Conservation (phyloP, 441 rosid species). For the Populus hybrid region DNA sequence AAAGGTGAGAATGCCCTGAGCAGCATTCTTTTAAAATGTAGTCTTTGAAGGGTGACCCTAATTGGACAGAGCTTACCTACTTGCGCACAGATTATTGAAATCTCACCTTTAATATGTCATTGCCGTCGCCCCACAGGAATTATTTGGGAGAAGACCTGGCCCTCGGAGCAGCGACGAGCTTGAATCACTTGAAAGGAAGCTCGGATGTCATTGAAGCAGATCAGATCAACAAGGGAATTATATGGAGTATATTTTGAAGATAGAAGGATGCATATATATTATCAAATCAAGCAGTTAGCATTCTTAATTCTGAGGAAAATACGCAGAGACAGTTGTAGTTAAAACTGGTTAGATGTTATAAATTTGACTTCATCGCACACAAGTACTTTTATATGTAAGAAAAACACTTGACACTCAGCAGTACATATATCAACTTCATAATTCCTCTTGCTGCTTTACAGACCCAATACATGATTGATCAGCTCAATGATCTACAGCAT, state of each 20-base stretch:
- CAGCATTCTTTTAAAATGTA: no score
- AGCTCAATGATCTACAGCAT: slow-evolving; percentile 86
- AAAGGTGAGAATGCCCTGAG: slow-evolving; percentile 42
- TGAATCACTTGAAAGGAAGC: slow-evolving; percentile 96
- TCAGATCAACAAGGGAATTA: slow-evolving; percentile 73
- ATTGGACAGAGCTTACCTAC: neutral
- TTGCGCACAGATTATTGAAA: neutral
- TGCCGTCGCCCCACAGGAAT: slow-evolving; percentile 41
- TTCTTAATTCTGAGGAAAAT: no score
- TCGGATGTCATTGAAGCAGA: slow-evolving; percentile 85
- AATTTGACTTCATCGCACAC: no score
- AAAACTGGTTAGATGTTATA: no score
- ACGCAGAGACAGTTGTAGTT: no score
- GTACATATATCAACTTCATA: slow-evolving; percentile 3
- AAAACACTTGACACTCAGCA: no score
- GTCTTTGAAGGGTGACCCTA: no score
- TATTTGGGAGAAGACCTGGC: slow-evolving; percentile 86
- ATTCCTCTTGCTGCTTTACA: slow-evolving; percentile 21
- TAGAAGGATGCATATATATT: no score
- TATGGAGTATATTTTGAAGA: no score
- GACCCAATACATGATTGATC: slow-evolving; percentile 94
- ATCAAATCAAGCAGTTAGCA: no score
- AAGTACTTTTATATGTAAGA: no score
- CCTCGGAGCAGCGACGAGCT: slow-evolving; percentile 88
- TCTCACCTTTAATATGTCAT: neutral